Percentiles rank a stretch among this genome's conserved stretches.
These are phyloP conservation scores for Pichia insulana DNA, from an alignment of 805 yeast species.

Conservation along the genomic window DNA sequence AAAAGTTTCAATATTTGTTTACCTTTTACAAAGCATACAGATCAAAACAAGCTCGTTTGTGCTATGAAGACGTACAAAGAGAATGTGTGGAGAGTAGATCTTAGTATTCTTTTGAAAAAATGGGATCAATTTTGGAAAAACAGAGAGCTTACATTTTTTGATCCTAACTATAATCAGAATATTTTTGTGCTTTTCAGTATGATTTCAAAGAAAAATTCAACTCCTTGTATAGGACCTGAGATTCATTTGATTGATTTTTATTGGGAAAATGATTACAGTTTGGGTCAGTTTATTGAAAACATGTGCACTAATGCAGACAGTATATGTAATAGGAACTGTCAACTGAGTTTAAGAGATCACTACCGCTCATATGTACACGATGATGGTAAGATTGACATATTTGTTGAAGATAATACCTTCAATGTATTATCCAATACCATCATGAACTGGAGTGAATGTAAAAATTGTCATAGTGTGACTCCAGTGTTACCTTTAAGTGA, in stretches of 20 bases:
- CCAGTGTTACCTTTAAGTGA: slow-evolving; percentile 80
- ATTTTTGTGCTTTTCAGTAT: slow-evolving; percentile 72
- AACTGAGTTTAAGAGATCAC: slow-evolving; percentile 60
- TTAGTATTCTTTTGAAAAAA: slow-evolving; percentile 38
- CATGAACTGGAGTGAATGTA: slow-evolving; percentile 88
- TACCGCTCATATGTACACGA: slow-evolving; percentile 86
- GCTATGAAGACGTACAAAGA: slow-evolving; percentile 23
- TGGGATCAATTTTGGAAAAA: slow-evolving; percentile 54
- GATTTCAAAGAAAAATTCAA: slow-evolving; percentile 74
- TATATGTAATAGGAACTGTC: slow-evolving; percentile 77
- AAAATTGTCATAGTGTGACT: slow-evolving; percentile 62
- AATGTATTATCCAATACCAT: slow-evolving; percentile 58
- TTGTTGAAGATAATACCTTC: slow-evolving; percentile 52
- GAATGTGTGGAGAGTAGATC: slow-evolving; percentile 23
- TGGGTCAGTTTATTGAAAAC: slow-evolving; percentile 85
- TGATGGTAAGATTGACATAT: slow-evolving; percentile 68
- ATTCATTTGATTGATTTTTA: slow-evolving; percentile 78
- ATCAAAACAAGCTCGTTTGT: slow-evolving; percentile 31
- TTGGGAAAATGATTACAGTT: slow-evolving; percentile 81
- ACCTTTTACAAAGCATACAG: slow-evolving; percentile 12
- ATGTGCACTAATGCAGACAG: slow-evolving; percentile 57
- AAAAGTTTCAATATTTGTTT: slow-evolving; percentile 1
- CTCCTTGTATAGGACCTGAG: slow-evolving; percentile 91
- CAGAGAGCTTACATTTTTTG: slow-evolving; percentile 44
- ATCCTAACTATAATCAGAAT: slow-evolving; percentile 67